phyloP scores from a whole-genome alignment of 116 monocot species.

The Dioscorea cayenensis region DNA sequence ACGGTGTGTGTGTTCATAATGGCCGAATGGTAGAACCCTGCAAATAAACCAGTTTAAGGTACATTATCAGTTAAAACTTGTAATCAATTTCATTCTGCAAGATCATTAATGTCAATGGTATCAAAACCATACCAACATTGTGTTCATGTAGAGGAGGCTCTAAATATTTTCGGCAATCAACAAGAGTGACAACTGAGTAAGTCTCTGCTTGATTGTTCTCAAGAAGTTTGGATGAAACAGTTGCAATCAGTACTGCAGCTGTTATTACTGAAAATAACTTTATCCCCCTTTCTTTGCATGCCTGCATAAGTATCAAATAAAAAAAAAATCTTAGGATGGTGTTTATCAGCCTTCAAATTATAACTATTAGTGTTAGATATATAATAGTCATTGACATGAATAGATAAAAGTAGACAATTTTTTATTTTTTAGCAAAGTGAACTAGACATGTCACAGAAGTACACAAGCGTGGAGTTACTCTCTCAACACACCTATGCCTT shows the following conservation, averaged over 20 bases:
- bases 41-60: not conserved
- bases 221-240: conserved; percentile 35
- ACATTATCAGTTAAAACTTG: too few species aligned
- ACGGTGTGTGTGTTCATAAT: conserved; percentile 61
- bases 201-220: conserved; percentile 29
- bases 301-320: conserved; percentile 25
- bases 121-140: conserved; percentile 30
- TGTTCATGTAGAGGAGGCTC: conserved; percentile 31
- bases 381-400: too few species aligned
- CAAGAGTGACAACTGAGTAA: conserved; percentile 47
- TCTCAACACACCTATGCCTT: too few species aligned
- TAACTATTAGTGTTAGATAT: too few species aligned
- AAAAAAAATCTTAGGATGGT: not conserved
- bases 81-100: too few species aligned
- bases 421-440: too few species aligned
- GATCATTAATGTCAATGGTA: not conserved
- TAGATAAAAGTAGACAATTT: too few species aligned
- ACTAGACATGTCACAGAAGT: too few species aligned
- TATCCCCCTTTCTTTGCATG: conserved; percentile 43
- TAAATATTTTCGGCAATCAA: conserved; percentile 50
- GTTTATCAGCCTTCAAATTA: not conserved
- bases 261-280: conserved; percentile 42
- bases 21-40: conserved; percentile 90
- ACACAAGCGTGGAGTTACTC: too few species aligned
- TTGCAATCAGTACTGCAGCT: conserved; percentile 49